Conservation (phyloP, 371 early-diverging fungal genomes). For the Thermomucor indicae-seudaticae region DNA sequence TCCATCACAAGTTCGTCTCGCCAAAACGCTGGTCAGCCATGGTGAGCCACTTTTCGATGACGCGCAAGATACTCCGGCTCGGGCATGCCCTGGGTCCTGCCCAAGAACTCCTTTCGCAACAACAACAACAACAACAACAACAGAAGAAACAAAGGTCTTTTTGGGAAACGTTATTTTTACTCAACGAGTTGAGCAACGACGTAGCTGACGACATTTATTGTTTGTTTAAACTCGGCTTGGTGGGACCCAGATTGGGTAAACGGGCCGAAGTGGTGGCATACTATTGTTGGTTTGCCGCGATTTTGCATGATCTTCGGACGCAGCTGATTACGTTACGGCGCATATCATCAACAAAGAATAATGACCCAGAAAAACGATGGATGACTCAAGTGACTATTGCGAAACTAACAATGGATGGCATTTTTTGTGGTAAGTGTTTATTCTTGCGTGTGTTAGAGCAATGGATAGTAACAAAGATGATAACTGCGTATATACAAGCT, state of each 20-base stretch:
- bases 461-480: background rate
- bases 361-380: constrained; percentile 31
- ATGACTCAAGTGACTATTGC: constrained; percentile 46
- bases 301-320: constrained; percentile 44
- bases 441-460: too few relatives aligned
- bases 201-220: constrained; percentile 76
- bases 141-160: too few relatives aligned
- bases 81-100: constrained; percentile 62
- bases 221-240: constrained; percentile 63
- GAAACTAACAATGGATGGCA: constrained; percentile 57
- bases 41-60: constrained; percentile 65
- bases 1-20: constrained; percentile 40
- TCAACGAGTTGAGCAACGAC: constrained; percentile 59
- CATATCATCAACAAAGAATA: constrained; percentile 1
- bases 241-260: constrained; percentile 35
- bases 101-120: constrained; percentile 21
- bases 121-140: too few relatives aligned
- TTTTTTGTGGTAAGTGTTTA: constrained; percentile 62
- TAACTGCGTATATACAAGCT: constrained; percentile 21
- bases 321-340: constrained; percentile 2
- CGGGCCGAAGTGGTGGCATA: constrained; percentile 48
- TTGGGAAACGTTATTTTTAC: constrained; percentile 7
- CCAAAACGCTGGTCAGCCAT: constrained; percentile 46
- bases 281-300: constrained; percentile 59
- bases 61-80: constrained; percentile 72